Evolutionary conservation across 768 basidiomycete genomes (phyloP), one percentile per base, ranked within the genome.

Genomic region (Suillus discolor): DNA sequence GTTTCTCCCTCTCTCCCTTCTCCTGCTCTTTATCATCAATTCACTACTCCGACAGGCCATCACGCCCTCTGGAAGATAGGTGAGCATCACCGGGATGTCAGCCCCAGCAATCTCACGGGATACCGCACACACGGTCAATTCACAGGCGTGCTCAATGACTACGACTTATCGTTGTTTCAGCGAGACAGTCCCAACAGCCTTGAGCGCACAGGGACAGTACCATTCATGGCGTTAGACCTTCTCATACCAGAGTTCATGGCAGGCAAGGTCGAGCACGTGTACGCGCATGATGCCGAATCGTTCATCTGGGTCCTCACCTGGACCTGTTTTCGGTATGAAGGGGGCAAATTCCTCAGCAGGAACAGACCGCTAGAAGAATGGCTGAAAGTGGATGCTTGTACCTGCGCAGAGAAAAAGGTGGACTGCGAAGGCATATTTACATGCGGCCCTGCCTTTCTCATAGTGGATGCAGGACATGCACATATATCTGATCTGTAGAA

Each of bases 191-290:
- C 38, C 12, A 34, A n/a, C 11, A 9, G 23, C 31, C n/a, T 38
- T 4, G 62, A 65, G 57, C 66, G 68, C 57, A 69, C 68, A 12
- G 68, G 68, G 8, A 67, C 68, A 6, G 57, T 57, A 36, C 68
- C 66, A 8, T 69, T 64, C 63, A 69, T 69, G 63, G 57, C 66
- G 6, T 12, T 64, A 8, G 57, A 64, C 41, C 49, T 64, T 15
- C 61, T 62, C 28, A 38, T 11, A 11, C 36, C 36, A 38, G 11
- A 38, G 2, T 8, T 9, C 36, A 38, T 67, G 31, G 51, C 18
- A 39, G 62, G 62, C 13, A 18, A 57, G 18, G 15, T 57, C 13
- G 9, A 49, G 62, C 53, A 60, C 18, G 25, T 63, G 49, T 63
- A 63, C 39, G 36, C 12, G 25, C 62, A 63, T n/a, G 45, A 63